Evolutionary conservation across 257 asterid genomes (phyloP).

Genomic region (Oldenlandia corymbosa): DNA sequence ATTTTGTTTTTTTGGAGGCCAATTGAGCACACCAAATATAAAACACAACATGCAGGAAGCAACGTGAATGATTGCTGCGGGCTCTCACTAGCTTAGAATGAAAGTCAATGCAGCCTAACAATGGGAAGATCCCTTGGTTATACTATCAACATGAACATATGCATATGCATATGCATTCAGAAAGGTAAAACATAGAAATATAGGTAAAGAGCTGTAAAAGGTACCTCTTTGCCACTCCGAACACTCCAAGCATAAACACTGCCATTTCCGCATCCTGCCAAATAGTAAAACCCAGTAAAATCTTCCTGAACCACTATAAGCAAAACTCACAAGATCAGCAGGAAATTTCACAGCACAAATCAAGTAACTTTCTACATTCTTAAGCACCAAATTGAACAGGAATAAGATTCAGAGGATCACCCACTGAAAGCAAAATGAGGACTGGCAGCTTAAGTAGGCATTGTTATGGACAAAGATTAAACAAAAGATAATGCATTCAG

Average conservation of each 20-base stretch:
- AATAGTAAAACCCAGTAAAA: conserved; percentile 21
- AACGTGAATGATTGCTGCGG: neutral
- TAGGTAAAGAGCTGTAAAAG: conserved; percentile 14
- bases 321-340: neutral
- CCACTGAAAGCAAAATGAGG: no score
- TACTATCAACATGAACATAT: neutral
- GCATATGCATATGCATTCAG: neutral
- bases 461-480: no score
- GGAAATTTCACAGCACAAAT: neutral
- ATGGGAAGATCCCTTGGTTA: neutral
- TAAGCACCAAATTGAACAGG: neutral
- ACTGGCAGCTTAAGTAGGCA: no score
- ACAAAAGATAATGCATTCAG: no score
- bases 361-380: neutral
- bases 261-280: conserved; percentile 95
- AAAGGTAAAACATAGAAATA: conserved; percentile 4
- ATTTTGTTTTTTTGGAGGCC: neutral
- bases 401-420: neutral
- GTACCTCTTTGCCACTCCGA: conserved; percentile 92
- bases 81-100: neutral
- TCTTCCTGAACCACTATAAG: neutral
- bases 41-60: neutral
- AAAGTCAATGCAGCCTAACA: neutral
- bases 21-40: neutral
- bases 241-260: conserved; percentile 93